Evolutionary conservation across 2,329 filamentous ascomycete genomes (phyloP).

Genomic region (Lomentospora prolificans): DNA sequence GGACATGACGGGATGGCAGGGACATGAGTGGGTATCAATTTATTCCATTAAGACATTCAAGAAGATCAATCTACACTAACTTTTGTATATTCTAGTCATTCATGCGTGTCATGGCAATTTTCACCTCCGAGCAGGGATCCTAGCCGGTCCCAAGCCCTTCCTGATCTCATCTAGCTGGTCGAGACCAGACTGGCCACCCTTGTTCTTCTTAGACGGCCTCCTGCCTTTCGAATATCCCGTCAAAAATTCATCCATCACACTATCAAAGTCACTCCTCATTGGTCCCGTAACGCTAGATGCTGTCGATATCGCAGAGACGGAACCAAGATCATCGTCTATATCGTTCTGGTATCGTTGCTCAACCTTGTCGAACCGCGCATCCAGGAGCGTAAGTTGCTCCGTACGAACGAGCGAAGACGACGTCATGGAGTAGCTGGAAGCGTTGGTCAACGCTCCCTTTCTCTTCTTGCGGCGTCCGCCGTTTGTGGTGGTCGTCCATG

Average conservation of each 20-base stretch:
- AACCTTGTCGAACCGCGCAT: conserved; percentile 84
- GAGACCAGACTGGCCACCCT: conserved; percentile 69
- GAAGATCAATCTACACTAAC: background rate
- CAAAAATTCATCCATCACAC: conserved; percentile 88
- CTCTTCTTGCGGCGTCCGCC: conserved; percentile 85
- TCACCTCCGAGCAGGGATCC: conserved; percentile 30
- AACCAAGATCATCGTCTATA: conserved; percentile 38
- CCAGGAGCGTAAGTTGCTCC: conserved; percentile 74
- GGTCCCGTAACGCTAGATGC: conserved; percentile 59
- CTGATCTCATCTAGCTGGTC: conserved; percentile 88
- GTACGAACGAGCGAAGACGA: conserved; percentile 81
- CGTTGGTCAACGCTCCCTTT: conserved; percentile 84
- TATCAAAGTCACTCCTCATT: conserved; percentile 71
- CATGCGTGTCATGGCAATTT: background rate
- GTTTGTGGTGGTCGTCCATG: conserved; percentile 66
- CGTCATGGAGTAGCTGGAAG: conserved; percentile 84
- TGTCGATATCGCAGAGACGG: conserved; percentile 51
- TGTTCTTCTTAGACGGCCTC: conserved; percentile 70
- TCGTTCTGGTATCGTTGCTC: conserved; percentile 62
- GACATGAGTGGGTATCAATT: background rate
- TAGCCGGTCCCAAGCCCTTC: conserved; percentile 66
- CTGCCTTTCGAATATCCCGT: conserved; percentile 61
- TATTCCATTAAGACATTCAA: background rate
- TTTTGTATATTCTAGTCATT: background rate
- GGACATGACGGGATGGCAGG: no score